These are phyloP conservation scores for Oryza meyeriana DNA, from an alignment of 176 grass and related monocot genomes.

Conservation along the genomic window DNA sequence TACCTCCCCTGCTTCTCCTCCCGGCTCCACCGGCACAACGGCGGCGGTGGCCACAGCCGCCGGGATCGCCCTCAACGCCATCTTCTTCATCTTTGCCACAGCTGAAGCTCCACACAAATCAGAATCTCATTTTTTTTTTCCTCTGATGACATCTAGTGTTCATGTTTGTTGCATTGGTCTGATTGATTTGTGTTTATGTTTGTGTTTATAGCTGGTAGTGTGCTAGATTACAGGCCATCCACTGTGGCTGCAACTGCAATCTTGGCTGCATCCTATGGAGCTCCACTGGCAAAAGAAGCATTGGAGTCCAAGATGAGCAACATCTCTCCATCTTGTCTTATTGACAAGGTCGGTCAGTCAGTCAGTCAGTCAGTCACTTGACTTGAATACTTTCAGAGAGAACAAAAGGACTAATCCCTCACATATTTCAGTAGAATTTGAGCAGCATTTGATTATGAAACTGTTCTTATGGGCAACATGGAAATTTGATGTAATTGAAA, in stretches of 20 bases:
- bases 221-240: conserved; percentile 67
- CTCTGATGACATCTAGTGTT: neutral
- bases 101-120: conserved; percentile 35
- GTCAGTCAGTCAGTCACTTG: too few species aligned
- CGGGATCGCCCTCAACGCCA: conserved; percentile 32
- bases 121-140: neutral
- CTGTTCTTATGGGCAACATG: too few species aligned
- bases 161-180: too few species aligned
- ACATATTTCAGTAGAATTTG: too few species aligned
- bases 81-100: conserved; percentile 43
- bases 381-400: too few species aligned
- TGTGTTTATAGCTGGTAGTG: conserved; percentile 51
- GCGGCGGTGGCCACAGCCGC: conserved; percentile 27
- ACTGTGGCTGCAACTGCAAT: conserved; percentile 67
- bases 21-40: conserved; percentile 41
- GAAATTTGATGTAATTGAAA: conserved; percentile 16
- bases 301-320: conserved; percentile 51
- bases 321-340: conserved; percentile 51
- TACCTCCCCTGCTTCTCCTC: conserved; percentile 66
- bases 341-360: conserved; percentile 47
- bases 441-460: neutral
- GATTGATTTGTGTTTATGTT: too few species aligned
- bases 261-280: conserved; percentile 64
- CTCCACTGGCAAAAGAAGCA: conserved; percentile 47
- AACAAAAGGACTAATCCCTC: too few species aligned